Evolutionary conservation across 1,139 yeast genomes (phyloP).

Genomic region (Taiozyma onychis): DNA sequence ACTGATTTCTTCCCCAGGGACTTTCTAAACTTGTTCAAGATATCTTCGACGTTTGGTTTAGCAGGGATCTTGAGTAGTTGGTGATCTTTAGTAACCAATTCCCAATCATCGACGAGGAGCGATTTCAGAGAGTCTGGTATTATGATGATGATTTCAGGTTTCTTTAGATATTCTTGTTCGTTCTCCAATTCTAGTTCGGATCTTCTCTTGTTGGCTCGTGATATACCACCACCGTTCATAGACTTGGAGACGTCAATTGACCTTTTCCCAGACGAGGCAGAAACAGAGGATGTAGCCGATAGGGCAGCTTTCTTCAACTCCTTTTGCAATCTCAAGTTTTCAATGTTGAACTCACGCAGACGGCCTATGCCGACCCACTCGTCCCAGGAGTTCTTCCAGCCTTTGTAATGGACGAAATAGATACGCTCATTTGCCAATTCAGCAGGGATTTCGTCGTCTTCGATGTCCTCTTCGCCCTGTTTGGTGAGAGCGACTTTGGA

Average conservation of each 20-base stretch:
- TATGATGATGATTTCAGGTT: constrained; percentile 47
- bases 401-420: constrained; percentile 82
- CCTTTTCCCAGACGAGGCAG: constrained; percentile 13
- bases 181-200: constrained; percentile 21
- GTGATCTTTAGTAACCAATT: constrained; percentile 73
- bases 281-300: constrained; percentile 14
- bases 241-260: constrained; percentile 11
- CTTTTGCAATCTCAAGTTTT: constrained; percentile 59
- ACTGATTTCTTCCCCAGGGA: constrained; percentile 23
- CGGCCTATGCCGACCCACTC: constrained; percentile 85
- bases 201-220: constrained; percentile 16
- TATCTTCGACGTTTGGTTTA: constrained; percentile 41
- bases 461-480: constrained; percentile 32
- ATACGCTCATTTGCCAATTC: constrained; percentile 36
- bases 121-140: constrained; percentile 67
- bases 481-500: constrained; percentile 35
- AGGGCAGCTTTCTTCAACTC: constrained; percentile 50
- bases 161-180: constrained; percentile 34
- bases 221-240: constrained; percentile 4
- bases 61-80: constrained; percentile 62
- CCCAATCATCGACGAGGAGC: constrained; percentile 89
- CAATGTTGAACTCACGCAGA: constrained; percentile 63
- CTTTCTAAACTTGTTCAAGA: constrained; percentile 43
- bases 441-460: constrained; percentile 38
- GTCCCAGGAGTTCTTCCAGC: constrained; percentile 96